Evolutionary conservation across 1,139 yeast genomes (phyloP).

Genomic region (Tardiomyces depauwii): DNA sequence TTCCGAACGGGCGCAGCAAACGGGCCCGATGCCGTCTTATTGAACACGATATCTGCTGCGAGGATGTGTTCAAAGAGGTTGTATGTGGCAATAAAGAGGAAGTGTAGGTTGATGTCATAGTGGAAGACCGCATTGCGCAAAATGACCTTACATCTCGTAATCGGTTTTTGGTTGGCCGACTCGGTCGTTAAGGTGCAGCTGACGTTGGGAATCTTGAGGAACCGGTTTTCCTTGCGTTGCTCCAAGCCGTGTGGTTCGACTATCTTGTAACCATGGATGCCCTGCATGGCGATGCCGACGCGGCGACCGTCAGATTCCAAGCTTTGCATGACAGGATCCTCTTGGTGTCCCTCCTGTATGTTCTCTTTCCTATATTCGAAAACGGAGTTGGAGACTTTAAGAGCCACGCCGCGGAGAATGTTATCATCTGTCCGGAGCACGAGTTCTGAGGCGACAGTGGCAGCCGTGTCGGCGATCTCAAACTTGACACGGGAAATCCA

Average conservation of each 20-base stretch:
- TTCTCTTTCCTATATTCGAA: conserved; percentile 12
- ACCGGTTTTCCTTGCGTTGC: conserved; percentile 10
- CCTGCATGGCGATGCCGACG: neutral
- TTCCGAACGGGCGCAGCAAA: neutral
- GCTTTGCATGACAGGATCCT: too few relatives aligned
- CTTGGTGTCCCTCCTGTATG: too few relatives aligned
- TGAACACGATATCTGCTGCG: too few relatives aligned
- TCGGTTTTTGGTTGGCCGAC: conserved; percentile 6
- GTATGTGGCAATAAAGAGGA: conserved; percentile 13
- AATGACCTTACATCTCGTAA: conserved; percentile 12
- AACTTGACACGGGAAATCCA: conserved; percentile 22
- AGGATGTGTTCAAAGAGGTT: conserved; percentile 10
- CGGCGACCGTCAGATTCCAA: too few relatives aligned
- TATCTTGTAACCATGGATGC: conserved; percentile 17
- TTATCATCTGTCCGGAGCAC: conserved; percentile 10
- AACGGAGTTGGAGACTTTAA: conserved; percentile 14
- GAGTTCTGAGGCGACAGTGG: conserved; percentile 15
- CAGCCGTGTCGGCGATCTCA: conserved; percentile 18
- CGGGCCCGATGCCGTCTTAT: too few relatives aligned
- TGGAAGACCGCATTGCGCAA: conserved; percentile 18
- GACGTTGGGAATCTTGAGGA: conserved; percentile 19
- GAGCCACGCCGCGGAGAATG: conserved; percentile 6
- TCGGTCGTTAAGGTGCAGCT: conserved; percentile 13
- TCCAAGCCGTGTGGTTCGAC: conserved; percentile 17
- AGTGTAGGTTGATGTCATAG: conserved; percentile 23